Evolutionary conservation across 2,329 filamentous ascomycete genomes (phyloP).

Genomic region (Trichoderma atroviride): DNA sequence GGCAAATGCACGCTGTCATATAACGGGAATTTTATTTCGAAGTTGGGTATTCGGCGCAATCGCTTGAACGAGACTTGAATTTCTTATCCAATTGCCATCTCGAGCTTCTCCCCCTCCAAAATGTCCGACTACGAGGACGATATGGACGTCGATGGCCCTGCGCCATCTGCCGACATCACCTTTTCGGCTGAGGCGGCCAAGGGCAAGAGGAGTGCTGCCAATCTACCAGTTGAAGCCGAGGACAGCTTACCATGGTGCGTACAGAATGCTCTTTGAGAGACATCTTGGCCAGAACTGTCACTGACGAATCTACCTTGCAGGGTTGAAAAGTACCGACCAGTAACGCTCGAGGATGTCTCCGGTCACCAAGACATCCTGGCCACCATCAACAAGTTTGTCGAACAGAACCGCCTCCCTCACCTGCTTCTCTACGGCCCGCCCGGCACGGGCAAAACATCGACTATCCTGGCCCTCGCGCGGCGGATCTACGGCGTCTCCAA

Average conservation of each 20-base stretch:
- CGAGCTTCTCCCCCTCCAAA: conserved; percentile 27
- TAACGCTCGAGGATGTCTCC: conserved; percentile 86
- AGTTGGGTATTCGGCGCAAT: background rate
- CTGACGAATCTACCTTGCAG: conserved; percentile 44
- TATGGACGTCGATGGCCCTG: conserved; percentile 61
- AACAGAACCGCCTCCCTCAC: conserved; percentile 90
- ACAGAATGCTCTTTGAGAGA: background rate
- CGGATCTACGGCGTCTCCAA: conserved; percentile 91
- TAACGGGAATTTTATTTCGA: background rate
- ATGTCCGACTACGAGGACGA: conserved; percentile 66
- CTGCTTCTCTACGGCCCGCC: conserved; percentile 95
- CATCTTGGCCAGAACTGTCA: background rate
- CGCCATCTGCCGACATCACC: conserved; percentile 51
- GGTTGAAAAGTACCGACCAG: conserved; percentile 97
- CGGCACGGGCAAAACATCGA: conserved; percentile 96
- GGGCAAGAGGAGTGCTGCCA: conserved; percentile 89
- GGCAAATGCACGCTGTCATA: background rate
- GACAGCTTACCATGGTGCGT: conserved; percentile 88
- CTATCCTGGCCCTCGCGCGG: conserved; percentile 87
- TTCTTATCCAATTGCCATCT: background rate
- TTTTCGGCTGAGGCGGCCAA: conserved; percentile 82
- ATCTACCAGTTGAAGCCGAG: conserved; percentile 90
- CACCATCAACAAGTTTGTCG: conserved; percentile 97
- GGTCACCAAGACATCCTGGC: conserved; percentile 96
- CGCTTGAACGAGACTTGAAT: background rate